phyloP scores from a whole-genome alignment of 2,329 filamentous ascomycete genomes.

The Ophiocordyceps polyrhachis-furcata region DNA sequence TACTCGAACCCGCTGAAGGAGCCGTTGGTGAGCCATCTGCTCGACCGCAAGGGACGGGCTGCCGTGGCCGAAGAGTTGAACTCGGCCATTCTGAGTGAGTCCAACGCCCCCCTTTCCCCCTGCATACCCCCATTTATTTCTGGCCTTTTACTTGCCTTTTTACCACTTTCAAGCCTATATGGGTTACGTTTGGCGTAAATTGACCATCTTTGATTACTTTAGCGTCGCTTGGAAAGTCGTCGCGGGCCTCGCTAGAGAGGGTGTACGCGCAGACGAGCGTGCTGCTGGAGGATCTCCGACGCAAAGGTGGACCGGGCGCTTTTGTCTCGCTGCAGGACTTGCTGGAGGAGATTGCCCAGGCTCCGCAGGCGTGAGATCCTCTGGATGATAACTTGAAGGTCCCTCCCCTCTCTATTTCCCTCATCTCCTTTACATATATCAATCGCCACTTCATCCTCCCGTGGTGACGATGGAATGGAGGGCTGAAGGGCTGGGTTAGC shows the following conservation, averaged over 20 bases:
- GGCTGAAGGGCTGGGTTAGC: too few species aligned
- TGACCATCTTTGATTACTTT: background rate
- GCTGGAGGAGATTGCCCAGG: constrained; percentile 25
- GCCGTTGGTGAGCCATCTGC: constrained; percentile 52
- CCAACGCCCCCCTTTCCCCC: background rate
- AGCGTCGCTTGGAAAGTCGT: constrained; percentile 85
- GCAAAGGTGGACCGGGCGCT: constrained; percentile 62
- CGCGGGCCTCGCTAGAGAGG: constrained; percentile 66
- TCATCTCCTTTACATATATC: background rate
- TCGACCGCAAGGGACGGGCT: constrained; percentile 57
- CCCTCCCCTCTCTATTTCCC: background rate
- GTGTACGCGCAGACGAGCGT: constrained; percentile 75
- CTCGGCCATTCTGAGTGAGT: constrained; percentile 72
- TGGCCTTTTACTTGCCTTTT: too few species aligned
- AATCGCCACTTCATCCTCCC: background rate
- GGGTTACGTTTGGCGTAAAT: background rate
- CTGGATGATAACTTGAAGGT: background rate
- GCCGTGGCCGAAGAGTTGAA: constrained; percentile 86
- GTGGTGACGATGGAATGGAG: too few species aligned
- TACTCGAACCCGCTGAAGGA: constrained; percentile 68
- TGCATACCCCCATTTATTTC: background rate
- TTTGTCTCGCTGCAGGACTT: constrained; percentile 49
- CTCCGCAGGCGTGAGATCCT: constrained; percentile 13
- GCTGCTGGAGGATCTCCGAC: constrained; percentile 63
- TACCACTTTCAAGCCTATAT: constrained; percentile 5